phyloP scores from a whole-genome alignment of 768 basidiomycete species.

The Psilocybe tampanensis region DNA sequence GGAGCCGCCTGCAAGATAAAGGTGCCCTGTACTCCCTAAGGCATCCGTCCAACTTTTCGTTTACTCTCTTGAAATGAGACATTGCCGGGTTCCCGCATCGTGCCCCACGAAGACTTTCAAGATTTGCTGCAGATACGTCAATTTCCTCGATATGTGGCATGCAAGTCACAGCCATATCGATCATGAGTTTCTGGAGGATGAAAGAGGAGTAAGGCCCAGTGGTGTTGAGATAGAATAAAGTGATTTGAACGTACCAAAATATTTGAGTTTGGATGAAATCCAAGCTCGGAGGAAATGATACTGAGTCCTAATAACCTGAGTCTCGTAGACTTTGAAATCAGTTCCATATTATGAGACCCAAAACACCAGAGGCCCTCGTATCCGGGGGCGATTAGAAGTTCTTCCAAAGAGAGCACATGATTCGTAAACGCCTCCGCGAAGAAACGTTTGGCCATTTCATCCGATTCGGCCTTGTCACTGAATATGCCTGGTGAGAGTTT shows the following conservation, averaged over 20 bases:
- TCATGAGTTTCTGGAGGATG: conserved; percentile 4
- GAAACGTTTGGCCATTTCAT: background rate
- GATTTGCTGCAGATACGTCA: background rate
- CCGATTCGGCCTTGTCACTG: background rate
- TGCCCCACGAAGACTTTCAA: conserved; percentile 1
- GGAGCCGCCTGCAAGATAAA: no score
- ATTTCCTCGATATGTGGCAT: conserved; percentile 5
- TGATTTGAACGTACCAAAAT: conserved; percentile 10
- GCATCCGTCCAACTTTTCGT: no score
- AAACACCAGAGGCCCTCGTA: conserved; percentile 7
- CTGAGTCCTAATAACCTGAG: no score
- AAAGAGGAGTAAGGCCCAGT: no score
- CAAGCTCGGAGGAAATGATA: background rate
- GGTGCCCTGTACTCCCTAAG: no score
- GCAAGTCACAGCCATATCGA: background rate
- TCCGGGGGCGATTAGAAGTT: no score
- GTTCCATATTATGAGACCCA: background rate
- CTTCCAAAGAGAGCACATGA: no score
- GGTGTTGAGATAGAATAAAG: no score
- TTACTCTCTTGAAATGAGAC: no score
- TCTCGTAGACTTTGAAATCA: conserved; percentile 3
- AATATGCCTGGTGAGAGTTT: background rate
- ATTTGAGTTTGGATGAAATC: background rate
- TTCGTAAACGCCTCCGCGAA: no score
- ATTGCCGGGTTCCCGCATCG: conserved; percentile 4